Base-by-base conservation (phyloP, 257 asterid species). In the Solanum phureja region DNA sequence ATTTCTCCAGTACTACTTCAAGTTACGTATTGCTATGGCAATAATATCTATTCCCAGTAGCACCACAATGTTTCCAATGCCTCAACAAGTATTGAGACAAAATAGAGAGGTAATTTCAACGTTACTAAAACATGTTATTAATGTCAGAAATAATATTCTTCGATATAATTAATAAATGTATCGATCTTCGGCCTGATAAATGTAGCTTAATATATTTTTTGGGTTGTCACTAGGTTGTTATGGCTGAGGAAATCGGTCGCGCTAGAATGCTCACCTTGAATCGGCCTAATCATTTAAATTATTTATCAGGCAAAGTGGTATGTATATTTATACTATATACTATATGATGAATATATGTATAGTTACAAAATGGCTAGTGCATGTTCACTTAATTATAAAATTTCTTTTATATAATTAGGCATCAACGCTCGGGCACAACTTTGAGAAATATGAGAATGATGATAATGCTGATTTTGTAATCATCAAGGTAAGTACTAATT, bases 391-490 rank as follows among this genome's bases (percentile, higher is more conserved):
- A 34, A 18, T 35, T 64, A 10, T 64, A 64, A 24, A 64, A 24
- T 24, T 64, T 64, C 3, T 3, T 24, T 38, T 38, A 37, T 34
- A 49, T 49, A 4, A 33, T 60, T 88, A 75, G 69, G 27, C 83
- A 96, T 88, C 93, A 83, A 89, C 90, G 91, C 91, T 95, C 11
- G 96, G 97, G 42, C 90, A 93, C 88, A 90, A 92, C 90, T 90
- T 96, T 88, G 97, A 96, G 56, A 92, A 95, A 92, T 94, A 97
- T 97, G 99, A 94, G 89, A 92, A 91, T 38, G 98, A 96, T 88
- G 98, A 94, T 40, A 91, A 91, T 38, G 96, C 92, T 66, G 87
- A 92, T 76, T 95, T 96, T 82, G 87, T 96, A 89, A 90, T 95
- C 37, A 90, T 96, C 91, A 95, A 94, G 98, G 99, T 66, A 66